Base-by-base conservation (phyloP, 148 eudicot genomes). In the Silene latifolia region DNA sequence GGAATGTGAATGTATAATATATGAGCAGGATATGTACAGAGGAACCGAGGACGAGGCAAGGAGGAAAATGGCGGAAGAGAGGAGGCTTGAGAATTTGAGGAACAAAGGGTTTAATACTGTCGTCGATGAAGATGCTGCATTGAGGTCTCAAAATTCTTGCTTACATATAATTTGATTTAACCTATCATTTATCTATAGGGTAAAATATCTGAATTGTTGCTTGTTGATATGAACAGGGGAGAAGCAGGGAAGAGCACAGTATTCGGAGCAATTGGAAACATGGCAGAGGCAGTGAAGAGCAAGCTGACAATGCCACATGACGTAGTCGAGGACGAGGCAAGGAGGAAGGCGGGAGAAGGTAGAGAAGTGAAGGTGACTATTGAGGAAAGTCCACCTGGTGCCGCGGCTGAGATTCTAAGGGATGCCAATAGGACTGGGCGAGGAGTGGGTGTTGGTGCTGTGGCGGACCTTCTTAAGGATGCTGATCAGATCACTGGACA, bases 21-120 rank as follows among this genome's bases (percentile, higher is more conserved):
- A 12, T 65, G 78, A 42, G 56, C 75, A 88, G 96, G 89, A 76
- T 20, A 79, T 72, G 54, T 74, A 78, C 14, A 78, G 69, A 25
- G 86, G 71, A 19, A 78, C 82, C 0, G 83, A 85, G 78, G 85
- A 83, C 1, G 87, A 77, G 68, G 86, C 90, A 10, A 81, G 87
- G 76, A 75, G 72, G 75, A 84, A 73, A 79, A 84, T 77, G 89
- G 88, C 75, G 89, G 88, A 91, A 72, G 88, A 79, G 19, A 10
- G 79, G 83, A 89, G 79, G 68, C 57, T 85, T 2, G 74, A 78
- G 10, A 84, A 72, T 32, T 44, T 76, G 0, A 59, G 74, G 20
- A 85, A 87, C 23, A 84, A 80, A 13, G 84, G 72, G 2, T 53
- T 75, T 0, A 80, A 82, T 3, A 70, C 73, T 19, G 78, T 54